A percentile compares a stretch with the other conserved stretches of the same genome.
Evolutionary conservation across 225 moss, liverwort and hornwort species (phyloP).

Genomic region (Pseudoscleropodium purum): DNA sequence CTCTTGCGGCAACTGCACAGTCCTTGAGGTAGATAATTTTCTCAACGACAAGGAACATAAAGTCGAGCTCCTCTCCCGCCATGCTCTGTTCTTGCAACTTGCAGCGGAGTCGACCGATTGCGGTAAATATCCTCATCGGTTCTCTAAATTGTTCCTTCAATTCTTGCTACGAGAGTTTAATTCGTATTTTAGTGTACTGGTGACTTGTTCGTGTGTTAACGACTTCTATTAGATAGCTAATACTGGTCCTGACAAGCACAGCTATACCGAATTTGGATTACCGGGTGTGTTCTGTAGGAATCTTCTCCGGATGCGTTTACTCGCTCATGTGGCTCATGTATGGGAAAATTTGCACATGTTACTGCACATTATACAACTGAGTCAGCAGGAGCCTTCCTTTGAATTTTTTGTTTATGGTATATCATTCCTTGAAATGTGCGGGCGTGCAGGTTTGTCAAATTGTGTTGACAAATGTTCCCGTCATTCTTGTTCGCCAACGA

Average conservation of each 20-base stretch:
- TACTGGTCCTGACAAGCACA: background rate
- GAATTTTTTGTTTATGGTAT: background rate
- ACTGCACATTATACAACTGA: background rate
- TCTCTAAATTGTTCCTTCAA: background rate
- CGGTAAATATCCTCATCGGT: slow-evolving; percentile 1
- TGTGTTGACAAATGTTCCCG: slow-evolving; percentile 49
- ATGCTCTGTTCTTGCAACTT: slow-evolving; percentile 41
- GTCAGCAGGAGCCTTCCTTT: background rate
- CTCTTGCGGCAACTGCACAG: slow-evolving; percentile 1
- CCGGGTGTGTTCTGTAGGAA: background rate
- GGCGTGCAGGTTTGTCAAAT: slow-evolving; percentile 35
- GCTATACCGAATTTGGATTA: background rate
- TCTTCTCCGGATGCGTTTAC: background rate
- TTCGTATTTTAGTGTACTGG: background rate
- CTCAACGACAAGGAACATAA: slow-evolving; percentile 34
- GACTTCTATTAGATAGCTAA: background rate
- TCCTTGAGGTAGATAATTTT: slow-evolving; percentile 1
- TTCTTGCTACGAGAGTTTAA: background rate
- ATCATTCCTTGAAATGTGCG: background rate
- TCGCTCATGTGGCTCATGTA: background rate
- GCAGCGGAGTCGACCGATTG: slow-evolving; percentile 44
- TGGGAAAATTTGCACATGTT: background rate
- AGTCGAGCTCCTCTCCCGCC: slow-evolving; percentile 37
- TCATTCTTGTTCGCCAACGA: slow-evolving; percentile 40
- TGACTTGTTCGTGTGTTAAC: background rate